These are phyloP conservation scores for Populus hybrid DNA, from an alignment of 441 rosid genomes.

Conservation along the genomic window DNA sequence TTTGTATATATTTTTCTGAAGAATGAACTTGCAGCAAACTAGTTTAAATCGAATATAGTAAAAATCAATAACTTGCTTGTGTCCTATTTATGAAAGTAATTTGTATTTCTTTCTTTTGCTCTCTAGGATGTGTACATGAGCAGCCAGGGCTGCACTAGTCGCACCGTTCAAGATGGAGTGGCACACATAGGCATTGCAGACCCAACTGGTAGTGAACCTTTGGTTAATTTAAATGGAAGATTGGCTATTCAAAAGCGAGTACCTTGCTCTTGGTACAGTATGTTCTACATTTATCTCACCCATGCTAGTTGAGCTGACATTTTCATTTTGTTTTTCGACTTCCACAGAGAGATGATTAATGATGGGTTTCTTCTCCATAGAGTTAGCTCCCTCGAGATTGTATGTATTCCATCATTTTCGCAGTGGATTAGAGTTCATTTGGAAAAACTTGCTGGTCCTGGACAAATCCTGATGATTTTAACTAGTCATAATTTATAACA, in stretches of 20 bases:
- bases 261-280: neutral
- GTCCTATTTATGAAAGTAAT: neutral
- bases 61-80: neutral
- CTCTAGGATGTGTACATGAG: conserved; percentile 62
- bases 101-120: conserved; percentile 15
- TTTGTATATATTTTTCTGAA: neutral
- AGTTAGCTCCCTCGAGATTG: conserved; percentile 56
- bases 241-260: conserved; percentile 19
- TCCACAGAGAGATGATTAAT: conserved; percentile 38
- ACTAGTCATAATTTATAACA: too few relatives aligned
- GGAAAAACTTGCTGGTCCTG: neutral
- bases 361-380: conserved; percentile 80
- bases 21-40: neutral
- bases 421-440: neutral
- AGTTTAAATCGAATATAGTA: neutral
- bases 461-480: neutral
- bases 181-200: conserved; percentile 46
- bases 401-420: conserved; percentile 31
- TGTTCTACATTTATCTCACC: neutral
- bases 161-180: conserved; percentile 28
- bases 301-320: conserved; percentile 6
- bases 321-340: neutral
- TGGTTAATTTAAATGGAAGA: conserved; percentile 19
- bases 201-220: conserved; percentile 13
- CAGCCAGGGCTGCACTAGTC: conserved; percentile 39